Base-by-base conservation (phyloP, 1,284 basidiomycete species). In the Lentinula novae-zelandiae region DNA sequence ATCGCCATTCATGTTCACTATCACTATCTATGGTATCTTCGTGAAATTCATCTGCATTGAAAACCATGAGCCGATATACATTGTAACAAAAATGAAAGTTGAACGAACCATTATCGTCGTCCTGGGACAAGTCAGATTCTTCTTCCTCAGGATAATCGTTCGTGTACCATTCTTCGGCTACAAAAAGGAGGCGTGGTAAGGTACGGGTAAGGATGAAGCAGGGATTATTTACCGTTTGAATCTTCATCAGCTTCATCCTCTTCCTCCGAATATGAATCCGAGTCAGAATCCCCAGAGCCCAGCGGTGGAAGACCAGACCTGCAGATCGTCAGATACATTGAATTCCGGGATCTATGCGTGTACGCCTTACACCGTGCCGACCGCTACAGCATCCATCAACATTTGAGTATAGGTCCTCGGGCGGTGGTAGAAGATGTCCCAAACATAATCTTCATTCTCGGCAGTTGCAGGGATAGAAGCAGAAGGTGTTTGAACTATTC, bases 121-220 rank as follows among this genome's bases (percentile, higher is more conserved):
- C 50, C 13, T 53, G 67, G 9, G 77, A 73, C 62, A 53, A 63
- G 7, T 63, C 54, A 38, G 53, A 60, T 46, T 82, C 78, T 57
- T 89, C 88, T 60, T 86, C 87, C 12, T 92, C 89, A 0, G 89
- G 89, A 67, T 92, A 92, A 67, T 92, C 89, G 62, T 92, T 92
- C 66, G 82, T 89, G 71, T 90, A 92, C 68, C 85, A 91, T 64
- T 90, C 89, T 71, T 92, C 89, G 13, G 85, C 89, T 92, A 64
- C n/a, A 53, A 40, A 15, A n/a, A 6, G 31, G 34, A 52, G 13
- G 15, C 27, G 27, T 27, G 27, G 27, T 27, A 4, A 27, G 27
- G 27, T 27, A 54, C 59, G 39, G 36, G 33, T 8, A 50, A 40
- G 53, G 55, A 52, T 51, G 38, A 38, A 58, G 15, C 48, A 5